Percentiles rank a stretch among this genome's conserved stretches.
Evolutionary conservation across 2,329 filamentous ascomycete species (phyloP).

Genomic region (Ceratocystis diversiconidia): DNA sequence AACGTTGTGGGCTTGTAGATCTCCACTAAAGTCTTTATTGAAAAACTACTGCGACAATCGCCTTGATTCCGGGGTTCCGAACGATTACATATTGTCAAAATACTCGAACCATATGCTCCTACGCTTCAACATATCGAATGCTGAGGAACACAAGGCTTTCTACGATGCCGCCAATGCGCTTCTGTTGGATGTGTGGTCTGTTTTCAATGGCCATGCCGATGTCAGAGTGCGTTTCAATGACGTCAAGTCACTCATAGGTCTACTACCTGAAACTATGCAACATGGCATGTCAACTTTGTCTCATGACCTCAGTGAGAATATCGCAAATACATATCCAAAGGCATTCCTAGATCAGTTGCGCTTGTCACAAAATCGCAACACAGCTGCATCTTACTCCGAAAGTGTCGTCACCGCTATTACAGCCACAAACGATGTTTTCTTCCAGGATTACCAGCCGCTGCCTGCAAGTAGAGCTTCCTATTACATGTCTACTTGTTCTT

Average conservation of each 20-base stretch:
- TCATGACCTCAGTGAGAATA: constrained; percentile 61
- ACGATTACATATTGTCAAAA: constrained; percentile 20
- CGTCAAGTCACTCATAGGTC: constrained; percentile 60
- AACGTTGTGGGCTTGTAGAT: constrained; percentile 2
- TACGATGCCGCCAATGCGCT: constrained; percentile 60
- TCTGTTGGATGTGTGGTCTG: constrained; percentile 84
- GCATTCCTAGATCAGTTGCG: neutral
- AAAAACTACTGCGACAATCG: neutral
- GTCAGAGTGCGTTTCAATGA: constrained; percentile 64
- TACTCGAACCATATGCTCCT: constrained; percentile 79
- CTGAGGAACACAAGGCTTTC: constrained; percentile 52
- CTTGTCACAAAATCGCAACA: neutral
- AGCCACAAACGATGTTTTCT: constrained; percentile 60
- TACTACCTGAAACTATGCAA: constrained; percentile 63
- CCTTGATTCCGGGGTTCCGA: neutral
- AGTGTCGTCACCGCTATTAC: neutral
- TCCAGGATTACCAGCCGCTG: constrained; percentile 80
- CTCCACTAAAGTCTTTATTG: neutral
- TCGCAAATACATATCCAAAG: constrained; percentile 59
- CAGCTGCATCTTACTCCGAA: neutral
- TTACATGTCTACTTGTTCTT: neutral
- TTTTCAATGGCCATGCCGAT: constrained; percentile 68
- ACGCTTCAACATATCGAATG: constrained; percentile 64
- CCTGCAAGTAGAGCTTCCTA: constrained; percentile 32
- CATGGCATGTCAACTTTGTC: constrained; percentile 61